A percentile compares a stretch with the other conserved stretches of the same genome.
Evolutionary conservation across 73 alveolate genomes (phyloP).

Genomic region (Uronychia binucleata): DNA sequence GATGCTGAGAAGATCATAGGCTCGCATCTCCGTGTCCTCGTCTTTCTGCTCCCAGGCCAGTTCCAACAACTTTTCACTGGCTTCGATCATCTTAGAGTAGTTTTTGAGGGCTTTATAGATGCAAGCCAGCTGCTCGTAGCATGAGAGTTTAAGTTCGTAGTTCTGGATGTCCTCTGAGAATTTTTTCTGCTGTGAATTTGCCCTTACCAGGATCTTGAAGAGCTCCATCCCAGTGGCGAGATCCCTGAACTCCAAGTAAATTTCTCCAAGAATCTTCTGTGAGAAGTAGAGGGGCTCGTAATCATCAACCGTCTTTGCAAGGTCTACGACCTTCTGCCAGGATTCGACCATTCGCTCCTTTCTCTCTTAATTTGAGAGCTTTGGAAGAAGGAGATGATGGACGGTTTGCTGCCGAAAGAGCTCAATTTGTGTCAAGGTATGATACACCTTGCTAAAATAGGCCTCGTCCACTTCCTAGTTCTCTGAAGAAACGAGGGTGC

Average conservation of each 20-base stretch:
- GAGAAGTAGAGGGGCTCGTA: background rate
- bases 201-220: background rate
- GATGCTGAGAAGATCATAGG: background rate
- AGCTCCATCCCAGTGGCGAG: background rate
- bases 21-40: background rate
- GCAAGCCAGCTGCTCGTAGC: background rate
- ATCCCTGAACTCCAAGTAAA: background rate
- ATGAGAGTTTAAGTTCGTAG: background rate
- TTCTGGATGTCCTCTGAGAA: background rate
- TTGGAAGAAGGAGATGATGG: background rate
- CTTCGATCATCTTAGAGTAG: background rate
- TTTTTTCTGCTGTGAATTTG: background rate
- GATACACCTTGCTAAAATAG: no score
- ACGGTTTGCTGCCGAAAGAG: background rate
- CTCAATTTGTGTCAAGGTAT: background rate
- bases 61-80: background rate
- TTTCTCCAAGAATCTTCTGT: background rate
- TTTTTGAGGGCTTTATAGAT: background rate
- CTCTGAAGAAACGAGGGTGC: no score
- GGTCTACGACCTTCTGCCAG: background rate
- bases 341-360: background rate
- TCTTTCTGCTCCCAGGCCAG: background rate
- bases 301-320: background rate
- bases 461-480: no score
- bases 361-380: background rate